Conservation (phyloP, 805 yeast genomes). For the Metschnikowia picachoensis region DNA sequence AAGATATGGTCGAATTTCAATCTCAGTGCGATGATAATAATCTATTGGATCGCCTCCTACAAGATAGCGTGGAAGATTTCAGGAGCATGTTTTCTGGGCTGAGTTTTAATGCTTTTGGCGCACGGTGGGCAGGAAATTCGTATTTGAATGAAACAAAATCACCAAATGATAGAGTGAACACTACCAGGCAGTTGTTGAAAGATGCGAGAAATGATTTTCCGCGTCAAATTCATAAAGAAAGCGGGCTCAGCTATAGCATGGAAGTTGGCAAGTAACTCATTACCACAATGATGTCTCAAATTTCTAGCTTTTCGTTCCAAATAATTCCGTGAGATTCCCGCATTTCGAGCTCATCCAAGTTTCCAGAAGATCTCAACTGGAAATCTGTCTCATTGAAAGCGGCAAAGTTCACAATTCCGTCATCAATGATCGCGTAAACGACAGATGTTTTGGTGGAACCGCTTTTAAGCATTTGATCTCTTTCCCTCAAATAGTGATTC, state of each 20-base stretch:
- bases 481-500: slow-evolving; percentile 24
- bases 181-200: background rate
- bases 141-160: background rate
- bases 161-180: background rate
- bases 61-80: slow-evolving; percentile 9
- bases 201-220: background rate
- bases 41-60: slow-evolving; percentile 4
- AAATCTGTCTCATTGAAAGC: slow-evolving; percentile 50
- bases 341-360: slow-evolving; percentile 8
- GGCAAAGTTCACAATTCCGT: slow-evolving; percentile 71
- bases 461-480: slow-evolving; percentile 43
- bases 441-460: slow-evolving; percentile 48
- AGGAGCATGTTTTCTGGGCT: background rate
- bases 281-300: background rate
- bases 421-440: slow-evolving; percentile 67
- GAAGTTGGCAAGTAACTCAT: background rate
- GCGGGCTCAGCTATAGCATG: too few relatives aligned
- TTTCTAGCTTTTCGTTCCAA: slow-evolving; percentile 13
- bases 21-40: background rate
- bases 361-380: slow-evolving; percentile 19
- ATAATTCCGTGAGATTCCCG: slow-evolving; percentile 14
- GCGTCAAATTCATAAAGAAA: background rate
- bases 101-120: slow-evolving; percentile 1
- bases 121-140: slow-evolving; percentile 1
- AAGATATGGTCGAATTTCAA: slow-evolving; percentile 7